These are phyloP conservation scores for Tolypocladium cylindrosporum DNA, from an alignment of 2,329 filamentous ascomycete species.

Conservation along the genomic window DNA sequence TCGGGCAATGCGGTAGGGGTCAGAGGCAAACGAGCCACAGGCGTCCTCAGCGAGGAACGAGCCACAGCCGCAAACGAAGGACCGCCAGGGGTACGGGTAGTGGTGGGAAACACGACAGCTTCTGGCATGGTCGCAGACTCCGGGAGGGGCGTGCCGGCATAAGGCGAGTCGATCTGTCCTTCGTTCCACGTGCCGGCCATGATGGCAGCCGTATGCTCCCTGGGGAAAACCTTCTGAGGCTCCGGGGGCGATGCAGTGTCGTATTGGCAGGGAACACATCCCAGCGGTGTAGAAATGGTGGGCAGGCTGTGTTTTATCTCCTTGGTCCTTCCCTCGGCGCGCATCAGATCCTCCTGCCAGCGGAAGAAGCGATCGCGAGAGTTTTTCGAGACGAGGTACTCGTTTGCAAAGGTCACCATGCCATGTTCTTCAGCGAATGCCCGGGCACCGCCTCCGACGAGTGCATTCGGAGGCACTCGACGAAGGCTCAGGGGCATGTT, in stretches of 20 bases:
- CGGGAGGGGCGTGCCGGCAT: constrained; percentile 15
- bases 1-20: not conserved
- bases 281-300: constrained; percentile 6
- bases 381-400: constrained; percentile 68
- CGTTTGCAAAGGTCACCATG: constrained; percentile 62
- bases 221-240: constrained; percentile 12
- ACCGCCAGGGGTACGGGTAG: not conserved
- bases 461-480: constrained; percentile 83
- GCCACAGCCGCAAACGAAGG: constrained; percentile 2
- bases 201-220: constrained; percentile 45
- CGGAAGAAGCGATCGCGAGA: constrained; percentile 68
- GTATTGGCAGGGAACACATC: constrained; percentile 19
- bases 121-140: constrained; percentile 10
- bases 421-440: constrained; percentile 77
- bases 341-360: constrained; percentile 67
- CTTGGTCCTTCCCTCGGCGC: constrained; percentile 39
- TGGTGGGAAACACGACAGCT: constrained; percentile 3
- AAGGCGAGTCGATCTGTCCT: constrained; percentile 50
- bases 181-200: constrained; percentile 52
- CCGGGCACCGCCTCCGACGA: constrained; percentile 76
- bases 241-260: constrained; percentile 20
- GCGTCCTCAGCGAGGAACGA: not conserved
- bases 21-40: not conserved
- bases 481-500: constrained; percentile 70
- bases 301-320: constrained; percentile 12